Evolutionary conservation across 441 rosid genomes (phyloP), one percentile per base, ranked within the genome.

Genomic region (Bocquillonia castaneifolia): DNA sequence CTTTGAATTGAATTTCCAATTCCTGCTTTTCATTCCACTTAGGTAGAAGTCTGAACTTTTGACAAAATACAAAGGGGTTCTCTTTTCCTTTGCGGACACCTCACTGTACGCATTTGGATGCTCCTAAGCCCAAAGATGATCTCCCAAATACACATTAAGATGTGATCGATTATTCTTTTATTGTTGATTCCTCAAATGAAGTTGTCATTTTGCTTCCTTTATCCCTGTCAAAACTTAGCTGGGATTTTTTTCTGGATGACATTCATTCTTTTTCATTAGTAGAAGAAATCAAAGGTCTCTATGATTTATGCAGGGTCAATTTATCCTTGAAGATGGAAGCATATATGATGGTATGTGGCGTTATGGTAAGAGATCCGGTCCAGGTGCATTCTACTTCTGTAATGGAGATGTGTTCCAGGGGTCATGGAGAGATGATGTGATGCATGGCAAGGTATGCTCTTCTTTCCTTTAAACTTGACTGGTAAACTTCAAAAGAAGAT

Each of bases 321-420:
- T 91, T 56, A 77, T 84, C 72, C 91, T 87, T 56, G 86, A 77
- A 66, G 90, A 91, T 74, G 92, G 97, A 80, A 91, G 92, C 81
- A 82, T 91, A 75, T 93, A 89, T 77, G 96, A 91, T 64, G 99
- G 99, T 32, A 83, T 78, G 87, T 93, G 99, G 99, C 96, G 83
- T 64, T 81, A 82, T 74, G 97, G 97, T 75, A 91, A 88, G 86
- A 85, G 89, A 80, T 91, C 92, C 25, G 97, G 97, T 65, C 85
- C 81, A 1, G 99, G 99, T 72, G 81, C 96, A 17, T 91, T 84
- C 80, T 93, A 85, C 84, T 93, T 89, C 83, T 79, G 86, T 76
- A 89, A 88, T 72, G 99, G 99, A 25, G 97, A 93, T 69, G 91
- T 91, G 42, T 93, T 93, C 81, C 99, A 93, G 80, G 99, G 99